Percentiles rank a stretch among this genome's conserved stretches.
Conservation (phyloP, 164 flowering plant genomes). For the Houttuynia cordata region DNA sequence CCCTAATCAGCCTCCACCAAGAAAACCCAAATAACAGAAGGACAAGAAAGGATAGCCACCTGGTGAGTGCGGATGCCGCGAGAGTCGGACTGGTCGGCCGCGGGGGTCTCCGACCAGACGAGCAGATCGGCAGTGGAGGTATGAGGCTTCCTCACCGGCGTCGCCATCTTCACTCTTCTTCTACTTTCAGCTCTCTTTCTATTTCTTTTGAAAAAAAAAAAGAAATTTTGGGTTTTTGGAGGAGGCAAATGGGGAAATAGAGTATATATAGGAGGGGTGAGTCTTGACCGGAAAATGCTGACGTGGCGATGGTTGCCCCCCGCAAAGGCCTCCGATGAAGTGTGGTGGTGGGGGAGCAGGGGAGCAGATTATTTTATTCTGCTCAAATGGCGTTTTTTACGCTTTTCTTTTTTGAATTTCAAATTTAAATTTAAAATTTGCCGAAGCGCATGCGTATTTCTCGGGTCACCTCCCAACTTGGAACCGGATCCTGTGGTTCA, state of each 20-base stretch:
- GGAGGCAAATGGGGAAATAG: too few species aligned
- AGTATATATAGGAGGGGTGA: constrained; percentile 11
- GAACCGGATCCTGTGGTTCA: too few species aligned
- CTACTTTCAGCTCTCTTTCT: neutral
- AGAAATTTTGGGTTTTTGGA: too few species aligned
- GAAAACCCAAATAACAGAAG: neutral
- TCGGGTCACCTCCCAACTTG: too few species aligned
- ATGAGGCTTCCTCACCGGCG: constrained; percentile 89
- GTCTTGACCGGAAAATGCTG: constrained; percentile 5
- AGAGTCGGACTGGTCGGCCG: constrained; percentile 21
- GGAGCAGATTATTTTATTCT: too few species aligned
- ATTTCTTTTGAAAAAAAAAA: too few species aligned
- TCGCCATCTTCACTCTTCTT: constrained; percentile 47
- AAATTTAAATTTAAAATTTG: too few species aligned
- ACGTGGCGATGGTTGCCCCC: constrained; percentile 5
- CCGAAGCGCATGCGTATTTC: too few species aligned
- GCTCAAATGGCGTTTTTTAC: too few species aligned
- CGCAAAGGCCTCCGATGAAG: neutral
- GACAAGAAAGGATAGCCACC: constrained; percentile 19
- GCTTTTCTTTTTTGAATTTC: too few species aligned
- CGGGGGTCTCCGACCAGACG: constrained; percentile 73
- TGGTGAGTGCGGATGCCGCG: constrained; percentile 50
- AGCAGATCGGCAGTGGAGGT: constrained; percentile 94
- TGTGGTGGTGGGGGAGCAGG: too few species aligned
- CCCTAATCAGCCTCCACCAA: constrained; percentile 2